Conservation (phyloP, 169 alveolate genomes). For the Cryptosporidium viatorum region DNA sequence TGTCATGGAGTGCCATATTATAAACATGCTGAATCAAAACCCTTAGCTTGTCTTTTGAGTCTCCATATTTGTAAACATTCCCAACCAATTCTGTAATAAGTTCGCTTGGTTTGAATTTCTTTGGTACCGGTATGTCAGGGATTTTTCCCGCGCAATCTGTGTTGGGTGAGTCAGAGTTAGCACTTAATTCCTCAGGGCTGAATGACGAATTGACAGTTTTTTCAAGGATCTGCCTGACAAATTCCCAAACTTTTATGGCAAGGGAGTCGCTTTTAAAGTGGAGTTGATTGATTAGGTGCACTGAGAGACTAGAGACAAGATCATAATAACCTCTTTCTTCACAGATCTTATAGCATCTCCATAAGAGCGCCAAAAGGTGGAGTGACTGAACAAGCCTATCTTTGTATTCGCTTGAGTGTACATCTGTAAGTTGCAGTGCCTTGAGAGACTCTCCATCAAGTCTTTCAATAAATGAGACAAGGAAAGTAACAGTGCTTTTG, state of each 20-base stretch:
- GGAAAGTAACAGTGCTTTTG: slow-evolving; percentile 80
- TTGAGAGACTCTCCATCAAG: slow-evolving; percentile 87
- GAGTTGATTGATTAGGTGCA: slow-evolving; percentile 31
- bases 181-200: slow-evolving; percentile 1
- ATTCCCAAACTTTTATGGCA: slow-evolving; percentile 72
- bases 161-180: not conserved
- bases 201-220: slow-evolving; percentile 54
- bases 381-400: slow-evolving; percentile 83
- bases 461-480: slow-evolving; percentile 85
- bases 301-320: slow-evolving; percentile 52
- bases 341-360: slow-evolving; percentile 59
- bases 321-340: slow-evolving; percentile 38
- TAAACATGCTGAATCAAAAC: slow-evolving; percentile 89
- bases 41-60: slow-evolving; percentile 84
- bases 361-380: slow-evolving; percentile 80
- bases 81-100: slow-evolving; percentile 80
- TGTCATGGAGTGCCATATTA: slow-evolving; percentile 89
- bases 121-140: slow-evolving; percentile 56
- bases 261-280: slow-evolving; percentile 56
- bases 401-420: slow-evolving; percentile 86
- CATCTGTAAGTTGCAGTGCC: slow-evolving; percentile 88
- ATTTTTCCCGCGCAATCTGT: not conserved
- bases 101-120: slow-evolving; percentile 59
- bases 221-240: slow-evolving; percentile 42
- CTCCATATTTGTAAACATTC: slow-evolving; percentile 85